Conservation (phyloP, 495 filamentous ascomycete genomes). For the Penicillium cosmopolitanum region DNA sequence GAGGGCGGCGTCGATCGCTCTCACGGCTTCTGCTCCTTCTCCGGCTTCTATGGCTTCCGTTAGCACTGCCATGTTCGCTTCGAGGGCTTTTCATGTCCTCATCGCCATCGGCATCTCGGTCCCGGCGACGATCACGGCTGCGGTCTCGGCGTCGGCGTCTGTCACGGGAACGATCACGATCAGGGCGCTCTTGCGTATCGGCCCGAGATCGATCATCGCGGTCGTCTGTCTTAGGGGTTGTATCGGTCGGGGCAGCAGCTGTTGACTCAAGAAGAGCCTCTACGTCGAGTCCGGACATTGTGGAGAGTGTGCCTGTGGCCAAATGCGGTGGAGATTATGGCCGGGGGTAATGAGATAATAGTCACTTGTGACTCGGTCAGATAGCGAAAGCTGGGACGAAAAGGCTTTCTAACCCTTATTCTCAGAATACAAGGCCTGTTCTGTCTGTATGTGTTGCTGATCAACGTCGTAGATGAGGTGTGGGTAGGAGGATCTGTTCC, state of each 20-base stretch:
- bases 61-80: conserved; percentile 81
- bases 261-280: conserved; percentile 93
- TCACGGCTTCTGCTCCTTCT: conserved; percentile 81
- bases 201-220: conserved; percentile 61
- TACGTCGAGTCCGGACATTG: conserved; percentile 90
- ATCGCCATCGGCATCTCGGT: conserved; percentile 66
- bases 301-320: conserved; percentile 21
- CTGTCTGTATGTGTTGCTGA: background rate
- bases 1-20: conserved; percentile 75
- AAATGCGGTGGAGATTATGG: conserved; percentile 27
- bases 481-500: background rate
- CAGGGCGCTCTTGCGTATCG: conserved; percentile 58
- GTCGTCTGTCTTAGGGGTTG: conserved; percentile 57
- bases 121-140: conserved; percentile 69
- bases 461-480: conserved; percentile 1
- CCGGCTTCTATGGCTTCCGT: conserved; percentile 82
- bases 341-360: conserved; percentile 30
- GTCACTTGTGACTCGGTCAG: conserved; percentile 56
- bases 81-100: conserved; percentile 69
- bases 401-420: conserved; percentile 47
- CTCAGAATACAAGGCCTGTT: conserved; percentile 13
- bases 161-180: conserved; percentile 61
- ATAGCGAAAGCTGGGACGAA: conserved; percentile 33
- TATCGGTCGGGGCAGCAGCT: conserved; percentile 67
- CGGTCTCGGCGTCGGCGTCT: conserved; percentile 60